Conservation (phyloP, 495 filamentous ascomycete species). For the Xylaria nigripes region DNA sequence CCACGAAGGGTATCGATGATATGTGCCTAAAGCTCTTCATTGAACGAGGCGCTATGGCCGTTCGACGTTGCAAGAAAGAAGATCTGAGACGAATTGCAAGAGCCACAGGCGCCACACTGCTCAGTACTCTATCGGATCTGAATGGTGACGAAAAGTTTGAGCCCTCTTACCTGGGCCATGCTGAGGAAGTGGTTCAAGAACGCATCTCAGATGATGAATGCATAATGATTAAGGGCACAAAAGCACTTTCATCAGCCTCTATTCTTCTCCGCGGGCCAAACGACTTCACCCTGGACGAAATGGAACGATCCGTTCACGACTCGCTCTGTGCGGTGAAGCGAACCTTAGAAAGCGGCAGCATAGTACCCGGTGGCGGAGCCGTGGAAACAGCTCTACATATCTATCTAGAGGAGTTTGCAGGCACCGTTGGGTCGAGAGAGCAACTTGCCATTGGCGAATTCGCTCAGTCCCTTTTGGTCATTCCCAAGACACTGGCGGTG, state of each 20-base stretch:
- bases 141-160: slow-evolving; percentile 98
- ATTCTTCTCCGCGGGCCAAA: slow-evolving; percentile 95
- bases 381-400: slow-evolving; percentile 99
- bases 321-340: slow-evolving; percentile 95
- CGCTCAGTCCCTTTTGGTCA: slow-evolving; percentile 83
- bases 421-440: slow-evolving; percentile 92
- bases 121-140: slow-evolving; percentile 87
- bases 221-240: slow-evolving; percentile 93
- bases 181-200: slow-evolving; percentile 94
- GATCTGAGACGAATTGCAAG: slow-evolving; percentile 93
- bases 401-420: slow-evolving; percentile 98
- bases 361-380: slow-evolving; percentile 92
- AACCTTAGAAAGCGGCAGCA: slow-evolving; percentile 90
- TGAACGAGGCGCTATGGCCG: slow-evolving; percentile 92
- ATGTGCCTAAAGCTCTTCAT: slow-evolving; percentile 89
- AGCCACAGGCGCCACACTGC: slow-evolving; percentile 86
- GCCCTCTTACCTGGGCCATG: slow-evolving; percentile 73
- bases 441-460: slow-evolving; percentile 98
- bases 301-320: slow-evolving; percentile 98
- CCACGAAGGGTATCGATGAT: slow-evolving; percentile 98
- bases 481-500: slow-evolving; percentile 93
- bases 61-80: slow-evolving; percentile 97
- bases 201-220: slow-evolving; percentile 98
- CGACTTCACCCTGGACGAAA: slow-evolving; percentile 96
- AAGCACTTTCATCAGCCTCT: slow-evolving; percentile 84